Conservation (phyloP, 2,329 filamentous ascomycete genomes). For the Tolypocladium endophyticum region DNA sequence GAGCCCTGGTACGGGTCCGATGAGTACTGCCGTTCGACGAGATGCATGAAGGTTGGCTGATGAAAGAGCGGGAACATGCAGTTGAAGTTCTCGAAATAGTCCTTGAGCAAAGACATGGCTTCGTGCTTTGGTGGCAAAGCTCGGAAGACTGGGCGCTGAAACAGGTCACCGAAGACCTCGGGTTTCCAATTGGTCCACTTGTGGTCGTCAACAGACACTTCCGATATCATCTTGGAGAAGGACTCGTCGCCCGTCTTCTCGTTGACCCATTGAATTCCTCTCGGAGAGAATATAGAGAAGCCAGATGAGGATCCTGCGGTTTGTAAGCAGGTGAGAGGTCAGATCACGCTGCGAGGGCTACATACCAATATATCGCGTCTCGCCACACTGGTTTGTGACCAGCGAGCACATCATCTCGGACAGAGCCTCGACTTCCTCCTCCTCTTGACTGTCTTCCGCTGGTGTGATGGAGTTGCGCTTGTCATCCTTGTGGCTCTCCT, state of each 20-base stretch:
- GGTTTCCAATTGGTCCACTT: slow-evolving; percentile 98
- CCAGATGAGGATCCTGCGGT: slow-evolving; percentile 85
- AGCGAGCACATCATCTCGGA: slow-evolving; percentile 99
- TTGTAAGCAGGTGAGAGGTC: slow-evolving; percentile 3
- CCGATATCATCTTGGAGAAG: slow-evolving; percentile 89
- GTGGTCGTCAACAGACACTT: slow-evolving; percentile 83
- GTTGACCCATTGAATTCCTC: slow-evolving; percentile 97
- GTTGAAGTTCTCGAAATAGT: slow-evolving; percentile 98
- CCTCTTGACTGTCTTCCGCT: slow-evolving; percentile 30
- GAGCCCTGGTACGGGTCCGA: slow-evolving; percentile 86
- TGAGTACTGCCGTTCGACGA: slow-evolving; percentile 90
- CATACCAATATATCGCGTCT: slow-evolving; percentile 90
- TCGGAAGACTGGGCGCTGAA: slow-evolving; percentile 74
- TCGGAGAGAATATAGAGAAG: slow-evolving; percentile 97
- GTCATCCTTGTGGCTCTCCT: slow-evolving; percentile 21
- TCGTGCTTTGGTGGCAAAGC: slow-evolving; percentile 78
- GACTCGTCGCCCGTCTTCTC: slow-evolving; percentile 93
- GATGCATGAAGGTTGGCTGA: slow-evolving; percentile 95
- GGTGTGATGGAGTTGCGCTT: slow-evolving; percentile 25
- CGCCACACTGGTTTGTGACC: slow-evolving; percentile 87
- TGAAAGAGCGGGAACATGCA: slow-evolving; percentile 97
- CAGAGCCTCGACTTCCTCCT: slow-evolving; percentile 71
- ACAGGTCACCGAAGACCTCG: slow-evolving; percentile 91
- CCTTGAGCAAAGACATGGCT: slow-evolving; percentile 75
- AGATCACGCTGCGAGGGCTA: neutral